A percentile compares a stretch with the other conserved stretches of the same genome.
These are phyloP conservation scores for Pythium chondricola DNA, from an alignment of 352 stramenopile genomes.

Conservation along the genomic window DNA sequence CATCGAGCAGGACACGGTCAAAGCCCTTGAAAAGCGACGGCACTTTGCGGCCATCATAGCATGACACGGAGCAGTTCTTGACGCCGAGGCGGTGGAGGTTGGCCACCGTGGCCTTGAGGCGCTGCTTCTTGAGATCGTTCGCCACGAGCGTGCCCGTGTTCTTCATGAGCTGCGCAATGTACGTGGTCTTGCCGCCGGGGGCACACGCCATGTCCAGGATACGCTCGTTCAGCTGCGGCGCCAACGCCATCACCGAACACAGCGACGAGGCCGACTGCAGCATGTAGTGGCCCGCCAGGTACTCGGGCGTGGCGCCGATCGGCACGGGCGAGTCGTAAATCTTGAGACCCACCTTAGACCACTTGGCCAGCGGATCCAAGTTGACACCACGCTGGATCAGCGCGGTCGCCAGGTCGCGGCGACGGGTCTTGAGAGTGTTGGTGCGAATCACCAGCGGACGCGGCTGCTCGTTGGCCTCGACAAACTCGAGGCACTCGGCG, in stretches of 20 bases:
- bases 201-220: constrained; percentile 98
- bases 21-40: constrained; percentile 94
- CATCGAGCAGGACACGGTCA: constrained; percentile 98
- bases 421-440: constrained; percentile 99
- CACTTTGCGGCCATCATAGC: constrained; percentile 95
- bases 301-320: constrained; percentile 99
- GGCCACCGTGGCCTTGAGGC: constrained; percentile 95
- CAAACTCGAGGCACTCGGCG: constrained; percentile 97
- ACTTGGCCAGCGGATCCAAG: constrained; percentile 97
- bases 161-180: constrained; percentile 99
- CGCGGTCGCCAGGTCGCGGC: constrained; percentile 96
- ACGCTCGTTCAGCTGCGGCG: constrained; percentile 94
- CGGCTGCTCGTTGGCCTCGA: constrained; percentile 97
- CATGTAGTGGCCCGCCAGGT: constrained; percentile 99
- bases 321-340: constrained; percentile 98
- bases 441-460: constrained; percentile 97
- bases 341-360: constrained; percentile 99
- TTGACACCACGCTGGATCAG: constrained; percentile 99
- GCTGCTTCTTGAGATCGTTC: constrained; percentile 98
- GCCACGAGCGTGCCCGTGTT: constrained; percentile 98
- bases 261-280: constrained; percentile 98
- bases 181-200: constrained; percentile 98
- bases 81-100: constrained; percentile 99
- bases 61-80: constrained; percentile 96
- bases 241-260: constrained; percentile 97